phyloP scores from a whole-genome alignment of 768 basidiomycete species.

The Calocybe indica region DNA sequence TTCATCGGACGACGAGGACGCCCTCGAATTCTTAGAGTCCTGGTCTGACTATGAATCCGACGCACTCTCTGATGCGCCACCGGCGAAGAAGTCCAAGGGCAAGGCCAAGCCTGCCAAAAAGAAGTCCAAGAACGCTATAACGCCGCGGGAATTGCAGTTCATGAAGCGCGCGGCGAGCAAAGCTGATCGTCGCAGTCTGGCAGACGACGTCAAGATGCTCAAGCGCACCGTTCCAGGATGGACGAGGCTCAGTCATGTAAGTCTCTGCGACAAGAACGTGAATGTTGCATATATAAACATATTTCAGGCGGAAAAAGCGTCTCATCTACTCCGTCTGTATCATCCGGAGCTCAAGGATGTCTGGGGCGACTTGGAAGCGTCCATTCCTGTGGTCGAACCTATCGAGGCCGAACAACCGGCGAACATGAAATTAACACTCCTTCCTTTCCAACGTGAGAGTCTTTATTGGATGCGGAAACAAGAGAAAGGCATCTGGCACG shows the following conservation, averaged over 20 bases:
- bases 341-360: slow-evolving; percentile 80
- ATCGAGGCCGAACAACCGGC: slow-evolving; percentile 72
- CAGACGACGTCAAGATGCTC: slow-evolving; percentile 71
- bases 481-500: slow-evolving; percentile 80
- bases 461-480: slow-evolving; percentile 95
- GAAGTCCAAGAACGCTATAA: neutral
- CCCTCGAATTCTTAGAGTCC: slow-evolving; percentile 15
- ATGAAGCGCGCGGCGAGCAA: slow-evolving; percentile 41
- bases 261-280: neutral
- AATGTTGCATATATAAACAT: slow-evolving; percentile 5
- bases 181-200: slow-evolving; percentile 48
- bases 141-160: too few species aligned
- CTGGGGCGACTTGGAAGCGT: slow-evolving; percentile 81
- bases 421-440: slow-evolving; percentile 75
- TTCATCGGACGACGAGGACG: slow-evolving; percentile 25
- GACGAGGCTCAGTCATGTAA: neutral
- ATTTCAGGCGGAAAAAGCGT: slow-evolving; percentile 63
- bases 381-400: slow-evolving; percentile 55
- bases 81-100: slow-evolving; percentile 19
- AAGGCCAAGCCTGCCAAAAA: slow-evolving; percentile 16
- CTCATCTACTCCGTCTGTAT: slow-evolving; percentile 54
- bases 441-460: slow-evolving; percentile 96
- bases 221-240: slow-evolving; percentile 13
- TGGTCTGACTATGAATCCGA: slow-evolving; percentile 26
- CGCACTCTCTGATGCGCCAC: slow-evolving; percentile 43